Conservation (phyloP, 257 asterid genomes). For the Mentha longifolia region DNA sequence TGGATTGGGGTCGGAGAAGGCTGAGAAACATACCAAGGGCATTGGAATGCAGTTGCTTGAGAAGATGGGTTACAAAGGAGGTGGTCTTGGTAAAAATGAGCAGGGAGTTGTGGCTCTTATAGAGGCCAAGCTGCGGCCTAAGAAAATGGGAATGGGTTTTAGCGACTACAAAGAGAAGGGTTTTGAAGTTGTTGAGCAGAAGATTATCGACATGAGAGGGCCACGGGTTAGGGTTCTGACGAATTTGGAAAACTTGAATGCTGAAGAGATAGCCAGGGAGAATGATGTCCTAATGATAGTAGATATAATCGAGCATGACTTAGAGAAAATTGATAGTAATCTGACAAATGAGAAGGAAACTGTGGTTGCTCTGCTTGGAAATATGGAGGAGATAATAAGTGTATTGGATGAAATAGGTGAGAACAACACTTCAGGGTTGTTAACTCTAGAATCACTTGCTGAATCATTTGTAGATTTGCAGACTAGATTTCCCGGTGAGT, state of each 20-base stretch:
- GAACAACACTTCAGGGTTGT: conserved; percentile 60
- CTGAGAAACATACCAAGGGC: conserved; percentile 79
- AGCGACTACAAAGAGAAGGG: conserved; percentile 78
- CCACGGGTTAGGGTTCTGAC: conserved; percentile 94
- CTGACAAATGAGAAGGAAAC: conserved; percentile 91
- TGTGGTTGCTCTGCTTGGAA: conserved; percentile 67
- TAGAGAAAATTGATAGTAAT: conserved; percentile 75
- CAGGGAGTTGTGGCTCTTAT: conserved; percentile 87
- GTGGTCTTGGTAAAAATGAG: conserved; percentile 85
- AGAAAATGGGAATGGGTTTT: conserved; percentile 94
- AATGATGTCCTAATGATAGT: conserved; percentile 79
- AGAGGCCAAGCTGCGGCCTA: conserved; percentile 81
- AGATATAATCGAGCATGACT: conserved; percentile 75
- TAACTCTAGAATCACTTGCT: conserved; percentile 76
- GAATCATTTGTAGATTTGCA: conserved; percentile 65
- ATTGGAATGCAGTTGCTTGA: conserved; percentile 75
- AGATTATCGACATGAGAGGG: conserved; percentile 95
- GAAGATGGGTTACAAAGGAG: conserved; percentile 95
- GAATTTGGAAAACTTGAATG: conserved; percentile 82
- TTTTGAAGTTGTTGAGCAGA: conserved; percentile 72
- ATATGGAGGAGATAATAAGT: conserved; percentile 60
- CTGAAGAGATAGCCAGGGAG: conserved; percentile 77
- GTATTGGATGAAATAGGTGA: conserved; percentile 63
- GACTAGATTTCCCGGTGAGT: conserved; percentile 60
- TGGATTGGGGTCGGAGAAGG: conserved; percentile 56